Evolutionary conservation across 2,329 filamentous ascomycete genomes (phyloP).

Genomic region (Fusarium irregulare): DNA sequence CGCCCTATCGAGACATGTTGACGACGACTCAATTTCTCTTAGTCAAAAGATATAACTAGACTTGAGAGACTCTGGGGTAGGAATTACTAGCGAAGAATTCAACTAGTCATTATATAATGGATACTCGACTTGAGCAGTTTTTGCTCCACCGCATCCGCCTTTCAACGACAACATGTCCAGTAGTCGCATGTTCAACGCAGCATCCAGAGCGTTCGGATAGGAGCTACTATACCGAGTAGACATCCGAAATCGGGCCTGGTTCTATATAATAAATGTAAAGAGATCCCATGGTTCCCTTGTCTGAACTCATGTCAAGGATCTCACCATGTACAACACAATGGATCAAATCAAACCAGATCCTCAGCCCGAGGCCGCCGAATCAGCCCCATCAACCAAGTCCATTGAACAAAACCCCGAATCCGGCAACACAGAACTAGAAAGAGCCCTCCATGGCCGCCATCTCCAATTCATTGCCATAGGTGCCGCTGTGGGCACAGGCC

Average conservation of each 20-base stretch:
- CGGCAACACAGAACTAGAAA: slow-evolving; percentile 60
- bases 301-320: neutral
- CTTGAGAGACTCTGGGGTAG: neutral
- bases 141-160: slow-evolving; percentile 30
- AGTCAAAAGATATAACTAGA: neutral
- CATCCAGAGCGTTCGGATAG: neutral
- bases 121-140: neutral
- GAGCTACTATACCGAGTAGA: too few species aligned
- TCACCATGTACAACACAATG: slow-evolving; percentile 5
- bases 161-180: slow-evolving; percentile 17
- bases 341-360: slow-evolving; percentile 15
- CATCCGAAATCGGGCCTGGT: neutral
- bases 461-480: slow-evolving; percentile 65
- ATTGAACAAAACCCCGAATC: slow-evolving; percentile 52
- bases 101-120: slow-evolving; percentile 26
- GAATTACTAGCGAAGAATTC: neutral
- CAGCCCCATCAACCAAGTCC: slow-evolving; percentile 18
- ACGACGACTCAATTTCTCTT: neutral
- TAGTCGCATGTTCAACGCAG: neutral
- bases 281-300: rapidly evolving
- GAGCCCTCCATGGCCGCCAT: slow-evolving; percentile 69
- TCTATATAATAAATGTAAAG: neutral
- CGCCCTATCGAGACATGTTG: slow-evolving; percentile 25
- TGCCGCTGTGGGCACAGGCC: slow-evolving; percentile 71
- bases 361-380: neutral